These are phyloP conservation scores for Chondrus crispus DNA, from an alignment of 23 red algal genomes.

Conservation along the genomic window DNA sequence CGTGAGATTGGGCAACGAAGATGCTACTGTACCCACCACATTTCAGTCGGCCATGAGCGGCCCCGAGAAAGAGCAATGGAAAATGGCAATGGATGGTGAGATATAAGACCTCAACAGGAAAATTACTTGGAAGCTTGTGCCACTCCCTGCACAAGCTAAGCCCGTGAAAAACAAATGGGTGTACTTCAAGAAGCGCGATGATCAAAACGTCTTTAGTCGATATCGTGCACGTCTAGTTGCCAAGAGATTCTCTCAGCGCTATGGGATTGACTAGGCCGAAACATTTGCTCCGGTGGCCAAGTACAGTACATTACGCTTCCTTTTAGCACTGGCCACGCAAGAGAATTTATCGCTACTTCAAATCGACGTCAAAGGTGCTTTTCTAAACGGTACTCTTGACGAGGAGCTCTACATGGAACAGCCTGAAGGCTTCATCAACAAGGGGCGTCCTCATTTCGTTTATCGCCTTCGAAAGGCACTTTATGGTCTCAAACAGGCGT, in stretches of 20 bases:
- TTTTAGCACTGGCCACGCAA: not conserved
- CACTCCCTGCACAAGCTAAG: not conserved
- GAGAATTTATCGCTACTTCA: not conserved
- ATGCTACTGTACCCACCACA: not conserved
- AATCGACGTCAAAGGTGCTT: constrained; percentile 20
- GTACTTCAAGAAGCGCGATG: not conserved
- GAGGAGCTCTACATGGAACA: constrained; percentile 16
- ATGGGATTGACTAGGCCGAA: not conserved
- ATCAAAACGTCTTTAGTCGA: not conserved
- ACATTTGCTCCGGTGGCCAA: not conserved
- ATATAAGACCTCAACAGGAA: not conserved
- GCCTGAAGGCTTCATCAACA: not conserved
- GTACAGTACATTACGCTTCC: not conserved
- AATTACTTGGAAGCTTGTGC: not conserved
- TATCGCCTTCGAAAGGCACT: not conserved
- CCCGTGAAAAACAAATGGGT: not conserved
- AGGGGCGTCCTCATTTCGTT: not conserved
- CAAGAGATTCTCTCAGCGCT: not conserved
- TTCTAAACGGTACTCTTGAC: constrained; percentile 15
- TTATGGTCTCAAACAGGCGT: constrained; percentile 27
- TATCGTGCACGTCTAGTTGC: not conserved
- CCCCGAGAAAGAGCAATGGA: not conserved
- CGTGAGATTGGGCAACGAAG: not conserved
- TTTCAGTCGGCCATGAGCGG: not conserved
- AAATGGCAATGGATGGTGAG: constrained; percentile 8